phyloP scores from a whole-genome alignment of 2,329 filamentous ascomycete genomes.

The Cadophora gregata region DNA sequence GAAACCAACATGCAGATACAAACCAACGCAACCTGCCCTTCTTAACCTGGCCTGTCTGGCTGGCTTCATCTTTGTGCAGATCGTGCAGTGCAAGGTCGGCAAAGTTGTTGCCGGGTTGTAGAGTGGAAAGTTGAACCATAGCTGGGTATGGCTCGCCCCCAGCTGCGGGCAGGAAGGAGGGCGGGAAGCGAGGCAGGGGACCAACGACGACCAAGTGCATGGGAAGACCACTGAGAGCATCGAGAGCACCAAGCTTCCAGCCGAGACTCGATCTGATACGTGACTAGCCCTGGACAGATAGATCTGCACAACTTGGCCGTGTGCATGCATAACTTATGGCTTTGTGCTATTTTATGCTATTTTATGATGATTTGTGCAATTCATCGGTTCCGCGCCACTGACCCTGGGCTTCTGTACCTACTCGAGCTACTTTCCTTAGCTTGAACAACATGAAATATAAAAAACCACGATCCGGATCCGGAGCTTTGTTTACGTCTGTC shows the following conservation, averaged over 20 bases:
- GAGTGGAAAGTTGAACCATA: conserved; percentile 2
- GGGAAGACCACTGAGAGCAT: neutral
- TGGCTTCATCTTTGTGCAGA: conserved; percentile 6
- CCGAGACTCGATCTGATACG: neutral
- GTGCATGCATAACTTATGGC: neutral
- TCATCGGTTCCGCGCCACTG: neutral
- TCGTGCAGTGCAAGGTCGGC: neutral
- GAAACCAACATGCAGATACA: neutral
- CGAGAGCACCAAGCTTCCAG: conserved; percentile 1
- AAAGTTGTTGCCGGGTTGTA: conserved; percentile 2
- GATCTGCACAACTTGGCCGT: neutral
- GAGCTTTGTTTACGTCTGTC: neutral
- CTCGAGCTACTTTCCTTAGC: neutral
- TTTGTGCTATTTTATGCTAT: neutral
- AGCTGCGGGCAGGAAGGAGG: neutral
- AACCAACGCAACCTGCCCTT: conserved; percentile 4
- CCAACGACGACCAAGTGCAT: neutral
- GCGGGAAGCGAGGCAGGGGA: neutral
- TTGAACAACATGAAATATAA: neutral
- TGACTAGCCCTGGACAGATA: neutral
- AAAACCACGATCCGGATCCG: neutral
- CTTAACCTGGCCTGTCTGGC: neutral
- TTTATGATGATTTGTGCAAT: neutral
- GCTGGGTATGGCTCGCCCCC: too few relatives aligned
- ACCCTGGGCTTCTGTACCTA: too few relatives aligned